Conservation (phyloP, 2,329 filamentous ascomycete genomes). For the Cordyceps cateniannulata region DNA sequence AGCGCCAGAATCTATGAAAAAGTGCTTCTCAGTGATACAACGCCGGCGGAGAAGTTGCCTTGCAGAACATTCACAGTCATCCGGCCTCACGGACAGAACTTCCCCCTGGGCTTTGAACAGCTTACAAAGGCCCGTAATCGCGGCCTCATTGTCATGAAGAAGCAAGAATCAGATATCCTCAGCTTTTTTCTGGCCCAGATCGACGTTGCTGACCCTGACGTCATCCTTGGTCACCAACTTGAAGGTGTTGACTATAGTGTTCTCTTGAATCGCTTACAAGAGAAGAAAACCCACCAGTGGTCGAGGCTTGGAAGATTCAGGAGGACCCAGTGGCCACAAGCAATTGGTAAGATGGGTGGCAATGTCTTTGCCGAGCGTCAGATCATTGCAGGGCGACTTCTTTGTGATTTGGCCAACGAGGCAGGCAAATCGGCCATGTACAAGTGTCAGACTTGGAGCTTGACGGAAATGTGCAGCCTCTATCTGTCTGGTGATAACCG, state of each 20-base stretch:
- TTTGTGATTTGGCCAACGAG: conserved; percentile 94
- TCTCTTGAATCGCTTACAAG: conserved; percentile 75
- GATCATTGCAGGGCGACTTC: conserved; percentile 76
- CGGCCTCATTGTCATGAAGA: conserved; percentile 73
- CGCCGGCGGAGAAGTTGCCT: conserved; percentile 78
- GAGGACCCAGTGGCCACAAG: conserved; percentile 77
- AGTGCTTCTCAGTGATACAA: conserved; percentile 79
- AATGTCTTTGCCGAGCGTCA: conserved; percentile 93
- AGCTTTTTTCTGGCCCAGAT: conserved; percentile 86
- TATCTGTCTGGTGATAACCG: conserved; percentile 69
- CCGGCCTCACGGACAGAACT: conserved; percentile 67
- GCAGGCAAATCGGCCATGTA: conserved; percentile 95
- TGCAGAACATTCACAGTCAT: conserved; percentile 90
- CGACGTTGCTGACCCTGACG: conserved; percentile 84
- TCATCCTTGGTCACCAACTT: conserved; percentile 89
- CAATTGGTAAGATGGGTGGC: conserved; percentile 76
- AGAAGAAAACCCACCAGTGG: conserved; percentile 91
- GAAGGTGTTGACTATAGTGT: conserved; percentile 96
- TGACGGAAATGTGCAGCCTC: conserved; percentile 94
- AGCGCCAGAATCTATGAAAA: conserved; percentile 92
- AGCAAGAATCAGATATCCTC: conserved; percentile 77
- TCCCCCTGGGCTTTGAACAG: conserved; percentile 81
- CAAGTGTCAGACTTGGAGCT: conserved; percentile 95
- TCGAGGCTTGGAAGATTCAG: conserved; percentile 85
- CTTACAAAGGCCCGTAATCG: conserved; percentile 65